Conservation (phyloP, 73 alveolate species). For the Tetrahymena thermophila region DNA sequence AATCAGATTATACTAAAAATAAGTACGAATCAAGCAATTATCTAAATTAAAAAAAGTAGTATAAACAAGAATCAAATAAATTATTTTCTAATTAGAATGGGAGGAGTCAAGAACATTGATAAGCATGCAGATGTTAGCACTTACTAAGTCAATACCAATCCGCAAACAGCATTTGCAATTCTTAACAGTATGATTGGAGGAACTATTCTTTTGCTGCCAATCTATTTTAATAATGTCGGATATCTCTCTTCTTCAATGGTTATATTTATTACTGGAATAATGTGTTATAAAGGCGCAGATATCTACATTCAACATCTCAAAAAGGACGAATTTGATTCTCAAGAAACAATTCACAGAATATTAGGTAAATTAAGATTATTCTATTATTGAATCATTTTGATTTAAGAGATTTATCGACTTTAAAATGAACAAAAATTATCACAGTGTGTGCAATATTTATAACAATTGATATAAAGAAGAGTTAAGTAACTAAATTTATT, state of each 20-base stretch:
- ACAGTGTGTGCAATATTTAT: neutral
- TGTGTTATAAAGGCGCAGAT: neutral
- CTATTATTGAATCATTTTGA: too few species aligned
- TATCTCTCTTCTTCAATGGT: neutral
- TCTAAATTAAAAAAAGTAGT: neutral
- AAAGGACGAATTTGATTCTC: neutral
- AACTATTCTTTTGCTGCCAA: neutral
- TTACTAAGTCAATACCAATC: neutral
- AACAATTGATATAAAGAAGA: neutral
- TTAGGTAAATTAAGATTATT: neutral
- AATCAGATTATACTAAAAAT: neutral
- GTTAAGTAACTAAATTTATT: neutral
- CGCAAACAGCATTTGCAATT: neutral
- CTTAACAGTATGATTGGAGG: neutral
- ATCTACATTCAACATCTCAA: neutral
- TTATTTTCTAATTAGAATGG: neutral
- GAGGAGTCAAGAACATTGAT: neutral
- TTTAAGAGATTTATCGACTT: neutral
- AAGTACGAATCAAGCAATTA: neutral
- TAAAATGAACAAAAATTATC: neutral
- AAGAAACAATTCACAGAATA: neutral
- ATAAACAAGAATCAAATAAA: neutral
- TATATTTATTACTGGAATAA: neutral
- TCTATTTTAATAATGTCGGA: neutral
- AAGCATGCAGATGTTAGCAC: neutral